Conservation (phyloP, 176 grass and related monocot genomes). For the Cenchrus purpureus region DNA sequence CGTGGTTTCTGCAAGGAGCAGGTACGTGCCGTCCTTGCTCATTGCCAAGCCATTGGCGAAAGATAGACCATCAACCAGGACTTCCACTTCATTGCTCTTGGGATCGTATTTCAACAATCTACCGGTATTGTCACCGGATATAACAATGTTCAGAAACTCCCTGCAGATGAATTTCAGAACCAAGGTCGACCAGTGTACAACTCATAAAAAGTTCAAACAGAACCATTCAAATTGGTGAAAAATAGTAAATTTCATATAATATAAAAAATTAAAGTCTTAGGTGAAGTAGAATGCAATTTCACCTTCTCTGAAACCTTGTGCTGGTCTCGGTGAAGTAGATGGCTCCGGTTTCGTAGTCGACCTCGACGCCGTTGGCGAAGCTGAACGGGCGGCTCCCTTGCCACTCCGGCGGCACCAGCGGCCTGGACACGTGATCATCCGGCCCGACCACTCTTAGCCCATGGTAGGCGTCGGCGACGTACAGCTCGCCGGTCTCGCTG, state of each 20-base stretch:
- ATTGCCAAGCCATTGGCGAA: slow-evolving; percentile 72
- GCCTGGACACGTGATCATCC: slow-evolving; percentile 33
- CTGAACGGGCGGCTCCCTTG: slow-evolving; percentile 33
- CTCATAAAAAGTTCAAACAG: neutral
- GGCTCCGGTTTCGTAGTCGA: slow-evolving; percentile 57
- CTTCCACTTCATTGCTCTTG: slow-evolving; percentile 20
- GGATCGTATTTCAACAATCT: slow-evolving; percentile 68
- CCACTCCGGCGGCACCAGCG: slow-evolving; percentile 39
- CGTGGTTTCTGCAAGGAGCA: slow-evolving; percentile 66
- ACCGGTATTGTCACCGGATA: slow-evolving; percentile 62
- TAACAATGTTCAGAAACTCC: slow-evolving; percentile 59
- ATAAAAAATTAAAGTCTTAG: neutral
- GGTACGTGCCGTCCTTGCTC: slow-evolving; percentile 53
- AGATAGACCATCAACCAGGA: slow-evolving; percentile 49
- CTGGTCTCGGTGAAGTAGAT: slow-evolving; percentile 89
- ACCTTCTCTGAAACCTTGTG: slow-evolving; percentile 61
- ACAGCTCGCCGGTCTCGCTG: slow-evolving; percentile 43
- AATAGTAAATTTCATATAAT: neutral
- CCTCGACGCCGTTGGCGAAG: slow-evolving; percentile 73
- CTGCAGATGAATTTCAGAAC: slow-evolving; percentile 23
- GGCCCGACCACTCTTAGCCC: slow-evolving; percentile 50
- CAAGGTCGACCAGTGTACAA: too few relatives aligned
- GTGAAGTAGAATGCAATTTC: neutral
- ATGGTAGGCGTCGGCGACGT: slow-evolving; percentile 71
- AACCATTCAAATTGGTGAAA: neutral